Conservation (phyloP, 176 grass and related monocot species). For the Ananas comosus region DNA sequence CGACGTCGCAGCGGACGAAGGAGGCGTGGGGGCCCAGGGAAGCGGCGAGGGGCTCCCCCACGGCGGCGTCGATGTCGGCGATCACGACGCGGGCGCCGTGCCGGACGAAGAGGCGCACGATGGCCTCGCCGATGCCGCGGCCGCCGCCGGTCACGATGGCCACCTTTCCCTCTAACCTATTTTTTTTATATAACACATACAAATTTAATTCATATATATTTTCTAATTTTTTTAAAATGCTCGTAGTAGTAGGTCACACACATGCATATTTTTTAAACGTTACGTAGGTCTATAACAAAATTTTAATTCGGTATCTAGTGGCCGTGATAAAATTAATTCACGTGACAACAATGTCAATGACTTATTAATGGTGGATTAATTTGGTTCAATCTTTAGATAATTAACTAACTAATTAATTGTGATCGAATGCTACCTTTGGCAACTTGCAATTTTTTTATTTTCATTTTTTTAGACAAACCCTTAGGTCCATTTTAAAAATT, state of each 20-base stretch:
- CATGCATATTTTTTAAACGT: too few species aligned
- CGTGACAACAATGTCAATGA: too few species aligned
- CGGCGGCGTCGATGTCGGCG: constrained; percentile 57
- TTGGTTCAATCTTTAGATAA: too few species aligned
- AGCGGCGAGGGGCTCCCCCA: constrained; percentile 38
- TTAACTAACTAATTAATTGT: too few species aligned
- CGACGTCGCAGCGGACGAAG: constrained; percentile 67
- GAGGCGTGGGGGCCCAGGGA: constrained; percentile 36
- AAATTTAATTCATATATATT: neutral
- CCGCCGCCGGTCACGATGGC: constrained; percentile 77
- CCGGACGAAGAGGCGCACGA: constrained; percentile 48
- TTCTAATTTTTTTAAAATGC: neutral
- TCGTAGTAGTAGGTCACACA: neutral
- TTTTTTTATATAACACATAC: neutral
- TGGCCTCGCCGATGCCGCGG: constrained; percentile 77
- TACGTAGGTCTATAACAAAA: too few species aligned
- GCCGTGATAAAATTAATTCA: too few species aligned
- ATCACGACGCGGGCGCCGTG: constrained; percentile 73
- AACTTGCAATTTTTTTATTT: too few species aligned
- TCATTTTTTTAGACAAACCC: too few species aligned
- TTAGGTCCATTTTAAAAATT: too few species aligned
- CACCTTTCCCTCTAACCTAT: constrained; percentile 84
- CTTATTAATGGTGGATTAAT: too few species aligned
- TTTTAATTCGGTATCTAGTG: too few species aligned
- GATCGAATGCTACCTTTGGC: too few species aligned